Base-by-base conservation (phyloP, 805 yeast genomes). In the Candida oleophila region DNA sequence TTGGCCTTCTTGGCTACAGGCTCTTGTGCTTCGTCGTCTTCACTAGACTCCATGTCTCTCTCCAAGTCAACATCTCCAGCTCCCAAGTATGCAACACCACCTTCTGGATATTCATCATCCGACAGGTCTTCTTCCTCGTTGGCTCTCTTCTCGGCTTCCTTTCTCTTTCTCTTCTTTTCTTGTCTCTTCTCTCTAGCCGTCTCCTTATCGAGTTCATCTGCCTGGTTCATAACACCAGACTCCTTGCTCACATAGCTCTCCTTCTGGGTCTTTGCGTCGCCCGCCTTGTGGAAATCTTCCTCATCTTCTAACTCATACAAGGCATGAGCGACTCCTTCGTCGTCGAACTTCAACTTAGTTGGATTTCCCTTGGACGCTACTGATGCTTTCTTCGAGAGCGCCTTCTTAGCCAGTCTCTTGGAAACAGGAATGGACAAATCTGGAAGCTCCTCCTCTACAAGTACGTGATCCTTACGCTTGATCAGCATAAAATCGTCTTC, bases 241-340 rank as follows among this genome's bases (percentile, higher is more conserved):
- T 90, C 98, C 52, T 78, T 78, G 12, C 53, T 65, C 39, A 94
- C 78, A 57, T 82, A 94, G 50, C 80, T 76, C 36, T 73, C 66
- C 67, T 87, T 86, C 68, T 89, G 95, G 8, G 62, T 67, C 44
- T 70, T 71, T 1, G 91, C 90, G 56, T 81, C 87, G 25, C 82
- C 83, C 37, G 88, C 91, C 51, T 78, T 81, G 51, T 66, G 77
- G 78, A 94, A 94, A 49, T 87, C 96, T 36, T 83, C 94, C 66
- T 89, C 97, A 55, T 86, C 88, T 61, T 89, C 90, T 49, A 94
- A 74, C 67, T 92, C 98, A 60, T 94, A 94, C 3, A 92, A 73
- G 8, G 96, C 87, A 65, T 92, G 98, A 0, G 98, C 85, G 3
- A 74, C 76, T 22, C 99, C 99, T 2, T 92, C 97, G 51, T 94